phyloP scores from a whole-genome alignment of 1,139 yeast genomes.

The Hemisphaericaspora xylanilytica region DNA sequence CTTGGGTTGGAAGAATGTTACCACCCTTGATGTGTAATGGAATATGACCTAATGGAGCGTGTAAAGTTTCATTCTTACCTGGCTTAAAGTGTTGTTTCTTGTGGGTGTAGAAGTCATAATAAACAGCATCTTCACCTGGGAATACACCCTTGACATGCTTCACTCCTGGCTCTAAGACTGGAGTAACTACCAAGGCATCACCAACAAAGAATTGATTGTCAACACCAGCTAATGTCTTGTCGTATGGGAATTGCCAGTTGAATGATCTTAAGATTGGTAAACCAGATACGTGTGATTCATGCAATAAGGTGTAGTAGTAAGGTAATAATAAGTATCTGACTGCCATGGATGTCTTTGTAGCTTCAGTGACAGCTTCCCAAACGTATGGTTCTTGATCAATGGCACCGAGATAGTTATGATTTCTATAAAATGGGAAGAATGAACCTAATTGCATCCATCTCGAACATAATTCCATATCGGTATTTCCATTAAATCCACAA shows the following conservation, averaged over 20 bases:
- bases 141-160: conserved; percentile 23
- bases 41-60: conserved; percentile 24
- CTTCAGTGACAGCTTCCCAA: conserved; percentile 21
- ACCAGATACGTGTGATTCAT: conserved; percentile 22
- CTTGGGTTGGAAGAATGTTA: conserved; percentile 23
- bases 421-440: conserved; percentile 25
- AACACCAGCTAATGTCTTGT: conserved; percentile 15
- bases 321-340: conserved; percentile 23
- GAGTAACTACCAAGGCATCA: conserved; percentile 24
- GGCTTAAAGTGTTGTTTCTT: conserved; percentile 19
- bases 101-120: conserved; percentile 35
- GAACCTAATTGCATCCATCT: conserved; percentile 27
- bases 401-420: conserved; percentile 22
- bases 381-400: conserved; percentile 23
- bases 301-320: conserved; percentile 21
- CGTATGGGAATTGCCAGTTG: conserved; percentile 22
- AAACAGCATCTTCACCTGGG: conserved; percentile 25
- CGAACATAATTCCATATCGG: conserved; percentile 23
- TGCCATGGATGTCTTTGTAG: conserved; percentile 19
- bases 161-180: conserved; percentile 23
- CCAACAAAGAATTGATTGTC: conserved; percentile 25
- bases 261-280: conserved; percentile 21
- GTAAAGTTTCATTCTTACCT: conserved; percentile 21
- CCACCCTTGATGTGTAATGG: conserved; percentile 24
- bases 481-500: conserved; percentile 24